Evolutionary conservation across 2,329 filamentous ascomycete genomes (phyloP), one percentile per base, ranked within the genome.

Genomic region (Paracoccidioides lutzii): DNA sequence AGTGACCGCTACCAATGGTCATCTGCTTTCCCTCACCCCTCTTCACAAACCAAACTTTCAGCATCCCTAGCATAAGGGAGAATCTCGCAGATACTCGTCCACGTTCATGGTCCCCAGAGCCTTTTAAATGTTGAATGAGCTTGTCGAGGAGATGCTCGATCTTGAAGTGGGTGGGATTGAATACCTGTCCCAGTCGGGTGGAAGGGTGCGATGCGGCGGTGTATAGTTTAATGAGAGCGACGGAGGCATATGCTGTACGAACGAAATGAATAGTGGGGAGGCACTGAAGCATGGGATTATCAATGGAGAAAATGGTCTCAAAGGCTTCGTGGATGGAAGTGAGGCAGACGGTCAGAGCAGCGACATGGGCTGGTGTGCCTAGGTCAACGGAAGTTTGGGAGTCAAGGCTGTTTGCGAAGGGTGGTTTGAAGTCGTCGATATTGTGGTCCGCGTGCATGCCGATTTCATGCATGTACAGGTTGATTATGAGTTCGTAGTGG

Each of bases 401-500:
- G 75, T 73, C n/a, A 73, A 69, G 64, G 72, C 75, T 63, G 74
- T 74, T 6, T 74, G 74, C 22, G 73, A 73, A 58, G 64, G 71
- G 62, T 57, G 65, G 59, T 62, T 65, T 67, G 62, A 79, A 77
- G 32, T 82, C 77, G 6, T 81, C 76, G 2, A 76, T 74, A 22
- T 73, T 75, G 59, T 80, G 78, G 53, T 87, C 82, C 7, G 80
- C 75, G 60, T 88, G 83, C 59, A 90, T 79, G 2, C 81, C 82
- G 54, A 87, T 81, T 68, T 90, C 87, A 66, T 90, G 84, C 73
- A 90, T 83, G 65, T 87, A 89, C 3, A 90, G 73, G 59, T 78
- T 84, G 40, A 88, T 67, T 1, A 85, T 78, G 59, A 83, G 75
- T 60, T 87, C 82, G 58, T 80, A 79, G 60, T 89, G 77, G 15